Conservation (phyloP, 805 yeast genomes). For the Kodamaea jinghongensis region DNA sequence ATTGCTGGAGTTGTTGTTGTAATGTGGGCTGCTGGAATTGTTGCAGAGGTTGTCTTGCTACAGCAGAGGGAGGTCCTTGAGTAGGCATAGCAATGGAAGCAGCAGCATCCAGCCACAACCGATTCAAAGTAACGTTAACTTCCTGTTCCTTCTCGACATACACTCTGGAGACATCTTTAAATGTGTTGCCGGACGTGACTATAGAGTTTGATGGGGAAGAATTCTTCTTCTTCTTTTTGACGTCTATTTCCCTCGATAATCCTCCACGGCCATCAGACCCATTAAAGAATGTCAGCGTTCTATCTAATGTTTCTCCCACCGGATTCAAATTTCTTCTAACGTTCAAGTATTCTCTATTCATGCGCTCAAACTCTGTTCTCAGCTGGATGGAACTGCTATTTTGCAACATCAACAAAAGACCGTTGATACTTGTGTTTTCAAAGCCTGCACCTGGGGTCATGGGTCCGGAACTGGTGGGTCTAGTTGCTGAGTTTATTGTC, state of each 20-base stretch:
- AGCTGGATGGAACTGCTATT: slow-evolving; percentile 51
- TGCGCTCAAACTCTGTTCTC: slow-evolving; percentile 74
- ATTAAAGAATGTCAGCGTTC: slow-evolving; percentile 36
- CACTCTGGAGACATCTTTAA: slow-evolving; percentile 32
- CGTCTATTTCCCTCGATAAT: slow-evolving; percentile 19
- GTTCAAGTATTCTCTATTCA: slow-evolving; percentile 69
- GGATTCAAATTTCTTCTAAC: slow-evolving; percentile 73
- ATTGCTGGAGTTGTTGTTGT: slow-evolving; percentile 11
- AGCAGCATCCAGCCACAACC: slow-evolving; percentile 41
- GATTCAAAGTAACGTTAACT: slow-evolving; percentile 21
- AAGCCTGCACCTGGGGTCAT: slow-evolving; percentile 4
- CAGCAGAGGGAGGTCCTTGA: background rate
- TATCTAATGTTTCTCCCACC: slow-evolving; percentile 55
- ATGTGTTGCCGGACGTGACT: slow-evolving; percentile 25
- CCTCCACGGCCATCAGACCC: slow-evolving; percentile 6
- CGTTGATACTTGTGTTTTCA: slow-evolving; percentile 24
- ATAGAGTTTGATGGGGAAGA: slow-evolving; percentile 3
- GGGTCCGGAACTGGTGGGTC: slow-evolving; percentile 1
- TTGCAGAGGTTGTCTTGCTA: slow-evolving; percentile 9
- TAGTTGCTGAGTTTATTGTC: background rate
- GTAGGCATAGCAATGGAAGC: slow-evolving; percentile 14
- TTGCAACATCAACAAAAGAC: slow-evolving; percentile 27
- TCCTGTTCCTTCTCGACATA: slow-evolving; percentile 33
- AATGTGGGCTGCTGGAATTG: slow-evolving; percentile 7
- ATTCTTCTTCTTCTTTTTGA: slow-evolving; percentile 20